Percentiles rank a stretch among this genome's conserved stretches.
These are phyloP conservation scores for Cicer arietinum DNA, from an alignment of 306 rosid genomes.

Conservation along the genomic window DNA sequence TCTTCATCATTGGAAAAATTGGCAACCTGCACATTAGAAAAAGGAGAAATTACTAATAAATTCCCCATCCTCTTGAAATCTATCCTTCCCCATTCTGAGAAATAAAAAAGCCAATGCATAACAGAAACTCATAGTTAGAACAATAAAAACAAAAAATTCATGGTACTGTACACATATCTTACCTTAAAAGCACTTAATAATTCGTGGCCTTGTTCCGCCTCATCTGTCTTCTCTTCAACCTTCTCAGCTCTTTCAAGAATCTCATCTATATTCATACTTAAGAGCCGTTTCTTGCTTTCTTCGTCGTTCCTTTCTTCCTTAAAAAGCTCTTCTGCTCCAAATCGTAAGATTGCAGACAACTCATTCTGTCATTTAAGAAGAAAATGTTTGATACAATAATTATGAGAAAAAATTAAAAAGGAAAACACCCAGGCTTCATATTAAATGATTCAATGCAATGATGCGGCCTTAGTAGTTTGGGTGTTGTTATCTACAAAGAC, in stretches of 20 bases:
- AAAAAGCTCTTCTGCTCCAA: conserved; percentile 98
- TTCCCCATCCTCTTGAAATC: conserved; percentile 13
- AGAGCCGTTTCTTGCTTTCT: conserved; percentile 92
- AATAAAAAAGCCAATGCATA: background rate
- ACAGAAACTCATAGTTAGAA: background rate
- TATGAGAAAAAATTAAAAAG: background rate
- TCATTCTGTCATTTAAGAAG: conserved; percentile 76
- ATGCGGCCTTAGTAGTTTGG: conserved; percentile 10
- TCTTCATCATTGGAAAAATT: conserved; percentile 88
- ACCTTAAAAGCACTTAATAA: conserved; percentile 96
- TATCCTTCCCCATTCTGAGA: background rate
- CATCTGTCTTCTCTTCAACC: conserved; percentile 90
- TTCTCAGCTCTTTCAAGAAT: conserved; percentile 99
- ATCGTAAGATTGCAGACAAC: conserved; percentile 92
- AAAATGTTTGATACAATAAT: conserved; percentile 12
- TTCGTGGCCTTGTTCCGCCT: conserved; percentile 76
- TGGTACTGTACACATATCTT: conserved; percentile 45
- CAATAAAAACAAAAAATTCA: conserved; percentile 22
- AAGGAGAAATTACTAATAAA: background rate
- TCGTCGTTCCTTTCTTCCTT: conserved; percentile 96
- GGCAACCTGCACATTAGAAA: conserved; percentile 72
- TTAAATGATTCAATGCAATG: conserved; percentile 20
- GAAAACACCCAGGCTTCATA: background rate
- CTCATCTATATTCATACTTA: conserved; percentile 96
- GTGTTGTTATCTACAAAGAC: conserved; percentile 21